A percentile compares a stretch with the other conserved stretches of the same genome.
Conservation (phyloP, 2,329 filamentous ascomycete species). For the Thelonectria discophora region DNA sequence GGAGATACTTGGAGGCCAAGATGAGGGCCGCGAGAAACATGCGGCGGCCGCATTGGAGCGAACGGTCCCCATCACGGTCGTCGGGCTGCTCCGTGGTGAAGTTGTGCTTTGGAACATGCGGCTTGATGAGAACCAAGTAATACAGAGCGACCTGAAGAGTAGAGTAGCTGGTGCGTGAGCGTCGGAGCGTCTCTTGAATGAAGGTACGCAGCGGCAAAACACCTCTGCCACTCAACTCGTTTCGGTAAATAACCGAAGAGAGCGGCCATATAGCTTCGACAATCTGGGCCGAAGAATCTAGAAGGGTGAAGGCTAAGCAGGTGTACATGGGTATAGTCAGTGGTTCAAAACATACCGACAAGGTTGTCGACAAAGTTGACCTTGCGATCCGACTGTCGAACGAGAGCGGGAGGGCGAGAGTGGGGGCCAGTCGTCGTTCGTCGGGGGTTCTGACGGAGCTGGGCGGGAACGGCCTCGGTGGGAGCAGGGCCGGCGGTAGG, state of each 20-base stretch:
- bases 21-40: conserved; percentile 98
- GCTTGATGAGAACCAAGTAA: conserved; percentile 93
- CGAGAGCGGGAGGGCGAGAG: conserved; percentile 74
- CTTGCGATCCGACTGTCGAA: conserved; percentile 91
- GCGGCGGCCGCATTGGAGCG: conserved; percentile 92
- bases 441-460: conserved; percentile 72
- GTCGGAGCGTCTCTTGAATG: conserved; percentile 94
- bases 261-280: conserved; percentile 97
- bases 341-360: conserved; percentile 79
- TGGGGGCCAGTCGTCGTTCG: conserved; percentile 64
- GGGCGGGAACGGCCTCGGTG: conserved; percentile 61
- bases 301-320: conserved; percentile 46
- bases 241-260: conserved; percentile 80
- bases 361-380: conserved; percentile 95
- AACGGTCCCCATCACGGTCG: conserved; percentile 76
- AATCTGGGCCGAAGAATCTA: conserved; percentile 97
- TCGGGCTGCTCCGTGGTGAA: conserved; percentile 87
- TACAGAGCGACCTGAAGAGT: conserved; percentile 97
- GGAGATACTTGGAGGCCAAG: conserved; percentile 95
- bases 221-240: conserved; percentile 75
- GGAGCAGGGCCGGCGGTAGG: conserved; percentile 40
- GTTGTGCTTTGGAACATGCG: conserved; percentile 83
- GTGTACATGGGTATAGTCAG: conserved; percentile 25
- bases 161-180: conserved; percentile 96
- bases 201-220: conserved; percentile 93